These are phyloP conservation scores for Alectoria sarmentosa DNA, from an alignment of 495 filamentous ascomycete species.

Conservation along the genomic window DNA sequence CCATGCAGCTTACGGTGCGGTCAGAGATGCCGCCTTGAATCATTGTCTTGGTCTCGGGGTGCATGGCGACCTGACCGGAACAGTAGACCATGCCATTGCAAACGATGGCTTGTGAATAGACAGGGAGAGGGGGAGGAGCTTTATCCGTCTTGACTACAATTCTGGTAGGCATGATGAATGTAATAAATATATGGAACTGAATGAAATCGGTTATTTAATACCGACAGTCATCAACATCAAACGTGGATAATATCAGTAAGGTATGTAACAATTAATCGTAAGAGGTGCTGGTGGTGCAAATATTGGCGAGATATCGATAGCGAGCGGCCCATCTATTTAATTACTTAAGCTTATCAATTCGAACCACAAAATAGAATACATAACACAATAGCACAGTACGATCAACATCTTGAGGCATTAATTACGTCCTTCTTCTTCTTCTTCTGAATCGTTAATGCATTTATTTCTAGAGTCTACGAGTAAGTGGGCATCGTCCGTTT, in stretches of 20 bases:
- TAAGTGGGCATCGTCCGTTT: not conserved
- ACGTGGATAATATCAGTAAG: too few relatives aligned
- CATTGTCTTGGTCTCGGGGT: constrained; percentile 42
- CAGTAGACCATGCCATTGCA: constrained; percentile 40
- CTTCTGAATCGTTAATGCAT: not conserved
- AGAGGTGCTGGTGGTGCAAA: not conserved
- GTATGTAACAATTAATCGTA: too few relatives aligned
- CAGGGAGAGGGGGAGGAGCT: constrained; percentile 37
- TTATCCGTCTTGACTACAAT: constrained; percentile 31
- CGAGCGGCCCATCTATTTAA: not conserved
- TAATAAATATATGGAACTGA: not conserved
- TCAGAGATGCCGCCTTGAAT: constrained; percentile 49
- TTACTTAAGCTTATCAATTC: not conserved
- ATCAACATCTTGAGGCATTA: too few relatives aligned
- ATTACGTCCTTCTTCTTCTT: too few relatives aligned
- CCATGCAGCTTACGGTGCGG: constrained; percentile 40
- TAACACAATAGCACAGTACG: not conserved
- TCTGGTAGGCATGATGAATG: constrained; percentile 24
- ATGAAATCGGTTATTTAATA: too few relatives aligned
- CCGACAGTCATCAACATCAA: too few relatives aligned
- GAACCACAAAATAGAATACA: not conserved
- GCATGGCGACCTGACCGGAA: constrained; percentile 43
- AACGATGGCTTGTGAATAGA: constrained; percentile 40
- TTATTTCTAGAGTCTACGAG: not conserved
- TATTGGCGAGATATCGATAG: not conserved